Evolutionary conservation across 1,139 yeast genomes (phyloP), one percentile per base, ranked within the genome.

Genomic region (Hyphopichia burtonii): DNA sequence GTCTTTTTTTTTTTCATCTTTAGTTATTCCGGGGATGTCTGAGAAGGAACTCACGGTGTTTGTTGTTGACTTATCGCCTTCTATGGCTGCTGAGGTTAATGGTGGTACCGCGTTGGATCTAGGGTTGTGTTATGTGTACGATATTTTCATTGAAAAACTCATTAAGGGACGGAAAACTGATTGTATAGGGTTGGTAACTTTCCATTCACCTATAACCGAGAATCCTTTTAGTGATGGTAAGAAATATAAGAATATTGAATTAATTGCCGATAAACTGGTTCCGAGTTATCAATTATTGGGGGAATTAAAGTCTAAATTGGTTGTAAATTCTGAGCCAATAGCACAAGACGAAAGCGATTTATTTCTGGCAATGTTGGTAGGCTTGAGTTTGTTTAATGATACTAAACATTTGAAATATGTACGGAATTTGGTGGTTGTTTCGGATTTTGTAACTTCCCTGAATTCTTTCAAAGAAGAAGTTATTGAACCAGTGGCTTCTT

Each of bases 151-250:
- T 4, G 59, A 66, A 30, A 76, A 80, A 46, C 66, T 74, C 35
- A 45, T 75, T 43, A 65, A 71, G 41, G 83, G 71, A 5, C 66
- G 87, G 36, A 82, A 81, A 52, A 74, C 82, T 3, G 89, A 83
- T 51, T 63, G 65, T 34, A 68, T 81, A 2, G 76, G 81, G 0
- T 57, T 81, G 3, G 61, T 78, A 2, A 62, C 69, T 1, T 67
- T 67, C 20, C 71, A 78, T 46, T 63, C 68, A 1, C 50, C 56
- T 7, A 37, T 27, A 12, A 64, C 69, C 7, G 46, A 53, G 31
- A 61, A 62, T 39, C 51, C 51, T 16, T 52, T 57, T 31, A 55
- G 55, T 1, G 48, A 45, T 30, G 56, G 51, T 0, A 59, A 54
- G 14, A 41, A 49, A 27, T 62, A 58, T 40, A 43, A 52, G 16